These are phyloP conservation scores for Lasiodiplodia citricola DNA, from an alignment of 2,329 filamentous ascomycete species.

Conservation along the genomic window DNA sequence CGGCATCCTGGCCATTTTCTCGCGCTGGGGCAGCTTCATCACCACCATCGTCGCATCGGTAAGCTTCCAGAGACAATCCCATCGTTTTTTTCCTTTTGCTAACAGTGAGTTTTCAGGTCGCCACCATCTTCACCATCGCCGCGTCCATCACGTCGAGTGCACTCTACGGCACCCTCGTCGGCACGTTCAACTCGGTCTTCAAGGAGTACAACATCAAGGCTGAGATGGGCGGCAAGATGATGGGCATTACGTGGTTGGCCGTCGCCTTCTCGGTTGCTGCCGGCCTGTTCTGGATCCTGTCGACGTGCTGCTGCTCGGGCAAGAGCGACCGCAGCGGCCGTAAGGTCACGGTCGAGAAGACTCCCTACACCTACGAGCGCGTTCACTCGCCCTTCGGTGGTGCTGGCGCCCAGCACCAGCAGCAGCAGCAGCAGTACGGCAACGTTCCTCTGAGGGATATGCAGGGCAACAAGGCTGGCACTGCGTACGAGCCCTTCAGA, in stretches of 20 bases:
- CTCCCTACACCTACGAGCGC: slow-evolving; percentile 65
- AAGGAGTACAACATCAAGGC: slow-evolving; percentile 74
- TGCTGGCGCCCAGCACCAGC: neutral
- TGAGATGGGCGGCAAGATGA: slow-evolving; percentile 70
- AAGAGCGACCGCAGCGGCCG: slow-evolving; percentile 49
- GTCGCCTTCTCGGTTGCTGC: slow-evolving; percentile 77
- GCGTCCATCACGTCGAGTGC: slow-evolving; percentile 77
- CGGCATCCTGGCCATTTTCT: slow-evolving; percentile 83
- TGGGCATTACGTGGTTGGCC: slow-evolving; percentile 77
- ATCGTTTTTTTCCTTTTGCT: neutral
- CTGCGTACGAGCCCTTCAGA: slow-evolving; percentile 26
- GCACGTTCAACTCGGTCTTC: slow-evolving; percentile 68
- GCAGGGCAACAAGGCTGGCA: slow-evolving; percentile 27
- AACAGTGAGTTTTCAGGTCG: slow-evolving; percentile 42
- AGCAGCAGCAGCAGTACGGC: neutral
- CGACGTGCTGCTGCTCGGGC: slow-evolving; percentile 88
- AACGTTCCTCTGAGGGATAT: slow-evolving; percentile 20
- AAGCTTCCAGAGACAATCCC: slow-evolving; percentile 50
- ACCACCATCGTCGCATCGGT: slow-evolving; percentile 78
- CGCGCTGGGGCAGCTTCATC: slow-evolving; percentile 77
- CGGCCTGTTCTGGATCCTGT: slow-evolving; percentile 88
- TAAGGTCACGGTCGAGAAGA: slow-evolving; percentile 60
- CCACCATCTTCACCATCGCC: slow-evolving; percentile 63
- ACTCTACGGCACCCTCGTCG: slow-evolving; percentile 72
- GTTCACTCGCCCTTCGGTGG: slow-evolving; percentile 52